Evolutionary conservation across 202 grass and related monocot genomes (phyloP).

Genomic region (Schoenoplectus tabernaemontani): DNA sequence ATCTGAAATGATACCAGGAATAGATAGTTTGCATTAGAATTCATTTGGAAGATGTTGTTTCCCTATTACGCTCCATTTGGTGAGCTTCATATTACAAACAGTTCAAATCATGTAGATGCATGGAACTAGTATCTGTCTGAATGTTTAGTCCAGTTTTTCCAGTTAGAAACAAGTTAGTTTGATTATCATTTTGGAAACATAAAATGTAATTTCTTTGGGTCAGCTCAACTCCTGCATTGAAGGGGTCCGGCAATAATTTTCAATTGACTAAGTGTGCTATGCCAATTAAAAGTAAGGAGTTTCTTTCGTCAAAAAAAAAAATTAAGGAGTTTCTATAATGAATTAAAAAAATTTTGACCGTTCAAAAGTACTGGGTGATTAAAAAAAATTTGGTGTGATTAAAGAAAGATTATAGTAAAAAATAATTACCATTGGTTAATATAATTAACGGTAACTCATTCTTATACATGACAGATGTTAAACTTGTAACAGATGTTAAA

Average conservation of each 20-base stretch:
- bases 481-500: background rate
- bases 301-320: no score
- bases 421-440: no score
- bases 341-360: background rate
- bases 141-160: background rate
- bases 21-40: background rate
- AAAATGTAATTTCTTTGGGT: background rate
- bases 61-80: background rate
- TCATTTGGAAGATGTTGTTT: background rate
- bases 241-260: background rate
- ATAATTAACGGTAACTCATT: no score
- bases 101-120: background rate
- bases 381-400: no score
- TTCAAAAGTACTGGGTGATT: no score
- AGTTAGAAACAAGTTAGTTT: background rate
- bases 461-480: background rate
- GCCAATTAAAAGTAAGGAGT: background rate
- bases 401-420: no score
- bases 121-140: background rate
- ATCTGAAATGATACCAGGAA: background rate
- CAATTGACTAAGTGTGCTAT: background rate
- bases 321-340: no score
- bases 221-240: background rate
- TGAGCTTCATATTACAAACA: background rate
- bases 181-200: background rate